Base-by-base conservation (phyloP, 352 stramenopile species). In the Stramenopiles sp. region DNA sequence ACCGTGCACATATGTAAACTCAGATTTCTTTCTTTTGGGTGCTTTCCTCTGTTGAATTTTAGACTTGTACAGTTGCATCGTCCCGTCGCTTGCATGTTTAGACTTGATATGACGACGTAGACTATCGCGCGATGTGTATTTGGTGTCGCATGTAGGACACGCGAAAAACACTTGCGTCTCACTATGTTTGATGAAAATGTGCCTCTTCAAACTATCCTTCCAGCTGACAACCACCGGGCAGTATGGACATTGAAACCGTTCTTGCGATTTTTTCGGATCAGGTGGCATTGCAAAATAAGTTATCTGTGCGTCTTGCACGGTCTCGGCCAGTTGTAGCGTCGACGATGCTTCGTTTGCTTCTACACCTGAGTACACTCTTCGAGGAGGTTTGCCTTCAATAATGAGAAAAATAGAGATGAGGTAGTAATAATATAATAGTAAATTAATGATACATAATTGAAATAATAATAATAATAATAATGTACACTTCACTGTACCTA, bases 161-260 rank as follows among this genome's bases (percentile, higher is more conserved):
- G 8, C 14, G 22, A 78, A 78, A 4, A 4, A 33, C 4, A 55
- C 14, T 78, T 78, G 30, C 71, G 4, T 8, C 8, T 31, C 31
- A 14, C 4, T 33, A 33, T 14, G 71, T 4, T 31, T 14, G 14
- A 55, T 55, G 39, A 14, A 4, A 33, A 78, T 4, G 71, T 78
- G 71, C 30, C 71, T 4, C 8, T 31, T 78, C 22, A 78, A 78
- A 78, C 71, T 78, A 33, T 78, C 71, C 22, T 78, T 78, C 71
- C 71, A 78, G 8, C 30, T 33, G 30, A 78, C 30, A 14, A 78
- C 31, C 4, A 33, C 71, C 8, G 71, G 31, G 71, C 71, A 78
- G 8, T 78, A 33, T 78, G 71, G 71, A 14, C 71, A 78, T 78
- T 78, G 4, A 33, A 78, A 78, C 22, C 4, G 4, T 33, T 78